Evolutionary conservation across 176 grass and related monocot species (phyloP), one percentile per base, ranked within the genome.

Genomic region (Paspalum vaginatum): DNA sequence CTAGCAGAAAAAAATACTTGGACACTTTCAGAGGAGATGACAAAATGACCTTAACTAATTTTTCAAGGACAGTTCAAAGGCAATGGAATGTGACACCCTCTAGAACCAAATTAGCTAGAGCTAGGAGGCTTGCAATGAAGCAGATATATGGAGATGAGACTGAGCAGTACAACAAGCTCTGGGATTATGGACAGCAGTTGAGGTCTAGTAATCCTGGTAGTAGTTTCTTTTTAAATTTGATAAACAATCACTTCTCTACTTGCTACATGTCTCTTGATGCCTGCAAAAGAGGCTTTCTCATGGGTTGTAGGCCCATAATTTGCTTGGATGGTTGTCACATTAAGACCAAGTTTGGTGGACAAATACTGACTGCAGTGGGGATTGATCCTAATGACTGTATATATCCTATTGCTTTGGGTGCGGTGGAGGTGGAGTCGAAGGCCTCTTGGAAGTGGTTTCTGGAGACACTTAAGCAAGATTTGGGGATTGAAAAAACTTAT

Each of bases 201-300:
- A 68, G 65, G 9, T 45, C 18, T 22, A 46, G 41, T 18, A 68
- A 68, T 6, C 65, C 20, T 45, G 40, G 65, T 0, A 21, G 16
- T 1, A n/a, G 20, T 1, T 44, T 68, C 2, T 45, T 11, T 40
- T 2, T 68, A 0, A 68, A 22, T 32, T 1, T 32, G 32, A 3
- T 32, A 3, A 32, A 32, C 32, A 32, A 3, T 3, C 32, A 8
- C 3, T 68, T 11, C 2, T 9, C 9, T 46, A 5, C 45, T 45
- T 68, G 18, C 9, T 68, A 68, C 18, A 68, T 68, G 18, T 68
- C 65, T 22, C 41, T 68, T 22, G 65, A 68, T 68, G 65, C 62
- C 1, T 65, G 62, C 62, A 65, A 65, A 41, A 65, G 62, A 7
- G 62, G 62, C 0, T 41, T 65, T 2, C 37, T 65, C 0, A 20